These are phyloP conservation scores for Neurospora sp. DNA, from an alignment of 495 filamentous ascomycete species.

Conservation along the genomic window DNA sequence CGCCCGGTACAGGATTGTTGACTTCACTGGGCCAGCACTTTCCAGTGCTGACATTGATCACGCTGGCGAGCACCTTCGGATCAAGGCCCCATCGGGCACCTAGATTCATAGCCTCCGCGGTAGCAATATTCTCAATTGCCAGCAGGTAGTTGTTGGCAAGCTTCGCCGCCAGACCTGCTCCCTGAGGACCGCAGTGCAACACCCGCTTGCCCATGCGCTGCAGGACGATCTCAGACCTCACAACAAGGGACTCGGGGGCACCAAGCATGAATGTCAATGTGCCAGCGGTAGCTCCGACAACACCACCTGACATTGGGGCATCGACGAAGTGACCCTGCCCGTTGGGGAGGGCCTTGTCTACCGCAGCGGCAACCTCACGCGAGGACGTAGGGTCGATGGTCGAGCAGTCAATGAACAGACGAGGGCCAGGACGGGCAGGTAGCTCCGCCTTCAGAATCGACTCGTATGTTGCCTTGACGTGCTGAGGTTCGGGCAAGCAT, in stretches of 20 bases:
- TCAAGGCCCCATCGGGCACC: slow-evolving; percentile 79
- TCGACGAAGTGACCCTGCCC: slow-evolving; percentile 57
- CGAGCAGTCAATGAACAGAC: slow-evolving; percentile 72
- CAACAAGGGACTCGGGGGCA: slow-evolving; percentile 45
- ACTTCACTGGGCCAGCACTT: slow-evolving; percentile 86
- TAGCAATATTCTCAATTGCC: slow-evolving; percentile 86
- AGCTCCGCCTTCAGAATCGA: slow-evolving; percentile 47
- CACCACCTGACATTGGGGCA: slow-evolving; percentile 77
- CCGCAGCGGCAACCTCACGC: slow-evolving; percentile 50
- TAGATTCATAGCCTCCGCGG: slow-evolving; percentile 87
- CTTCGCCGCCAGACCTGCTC: slow-evolving; percentile 73
- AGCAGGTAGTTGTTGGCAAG: slow-evolving; percentile 91
- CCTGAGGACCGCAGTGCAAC: slow-evolving; percentile 71
- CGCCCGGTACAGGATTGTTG: slow-evolving; percentile 89
- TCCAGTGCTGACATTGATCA: slow-evolving; percentile 81
- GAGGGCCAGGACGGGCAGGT: slow-evolving; percentile 28
- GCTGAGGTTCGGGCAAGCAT: slow-evolving; percentile 68
- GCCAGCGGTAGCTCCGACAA: slow-evolving; percentile 68
- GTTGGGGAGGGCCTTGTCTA: slow-evolving; percentile 40
- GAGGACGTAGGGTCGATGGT: slow-evolving; percentile 80
- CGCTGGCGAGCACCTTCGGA: slow-evolving; percentile 60
- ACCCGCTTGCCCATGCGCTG: slow-evolving; percentile 72
- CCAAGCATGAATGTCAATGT: slow-evolving; percentile 85
- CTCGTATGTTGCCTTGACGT: slow-evolving; percentile 64
- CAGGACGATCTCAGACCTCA: slow-evolving; percentile 52